These are phyloP conservation scores for Leccinum ponderosum DNA, from an alignment of 1,284 basidiomycete genomes.

Conservation along the genomic window DNA sequence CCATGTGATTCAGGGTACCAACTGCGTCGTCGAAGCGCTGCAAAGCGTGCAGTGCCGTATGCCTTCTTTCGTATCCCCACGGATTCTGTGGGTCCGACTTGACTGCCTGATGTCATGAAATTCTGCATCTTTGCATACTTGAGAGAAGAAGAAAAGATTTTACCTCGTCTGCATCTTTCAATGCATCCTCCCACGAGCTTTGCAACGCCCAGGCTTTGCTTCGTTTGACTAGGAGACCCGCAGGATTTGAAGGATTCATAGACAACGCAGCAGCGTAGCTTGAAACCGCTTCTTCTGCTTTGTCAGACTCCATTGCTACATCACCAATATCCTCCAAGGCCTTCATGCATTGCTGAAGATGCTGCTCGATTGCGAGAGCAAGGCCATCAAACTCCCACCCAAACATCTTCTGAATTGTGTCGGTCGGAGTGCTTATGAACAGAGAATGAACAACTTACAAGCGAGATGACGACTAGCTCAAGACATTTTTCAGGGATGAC, in stretches of 20 bases:
- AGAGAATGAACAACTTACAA: not conserved
- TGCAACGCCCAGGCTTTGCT: slow-evolving; percentile 1
- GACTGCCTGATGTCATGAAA: no score
- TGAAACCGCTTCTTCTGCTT: not conserved
- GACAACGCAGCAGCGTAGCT: slow-evolving; percentile 2
- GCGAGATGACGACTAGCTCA: not conserved
- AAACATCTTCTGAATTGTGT: slow-evolving; percentile 1
- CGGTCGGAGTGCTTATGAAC: rapidly evolving
- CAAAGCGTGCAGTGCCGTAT: no score
- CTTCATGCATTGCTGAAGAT: not conserved
- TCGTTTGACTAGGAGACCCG: slow-evolving; percentile 10
- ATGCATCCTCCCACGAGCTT: not conserved
- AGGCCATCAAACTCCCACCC: slow-evolving; percentile 2
- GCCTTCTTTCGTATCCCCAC: no score
- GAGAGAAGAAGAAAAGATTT: no score
- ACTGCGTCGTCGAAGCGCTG: no score
- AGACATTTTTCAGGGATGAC: not conserved
- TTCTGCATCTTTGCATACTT: no score
- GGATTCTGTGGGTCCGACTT: no score
- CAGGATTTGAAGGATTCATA: not conserved
- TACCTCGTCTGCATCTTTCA: not conserved
- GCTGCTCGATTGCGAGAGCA: not conserved
- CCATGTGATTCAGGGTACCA: no score
- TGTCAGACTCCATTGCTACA: not conserved
- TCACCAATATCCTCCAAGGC: not conserved